Conservation (phyloP, 371 early-diverging fungal genomes). For the Rhizopus delemar region DNA sequence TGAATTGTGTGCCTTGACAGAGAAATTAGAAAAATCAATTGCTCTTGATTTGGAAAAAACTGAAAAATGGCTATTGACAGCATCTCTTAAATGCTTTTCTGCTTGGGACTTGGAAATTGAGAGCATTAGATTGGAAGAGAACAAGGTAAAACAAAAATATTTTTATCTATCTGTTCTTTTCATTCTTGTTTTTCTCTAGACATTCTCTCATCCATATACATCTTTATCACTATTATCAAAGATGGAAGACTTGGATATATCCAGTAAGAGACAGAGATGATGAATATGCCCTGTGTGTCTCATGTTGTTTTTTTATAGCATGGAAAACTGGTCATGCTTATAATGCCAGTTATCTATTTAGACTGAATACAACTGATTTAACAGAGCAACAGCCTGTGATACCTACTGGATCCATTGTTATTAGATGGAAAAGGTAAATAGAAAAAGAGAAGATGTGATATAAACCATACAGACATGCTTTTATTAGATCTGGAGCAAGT, state of each 20-base stretch:
- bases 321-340: constrained; percentile 50
- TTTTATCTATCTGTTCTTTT: not conserved
- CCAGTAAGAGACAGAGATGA: constrained; percentile 9
- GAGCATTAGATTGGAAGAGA: constrained; percentile 33
- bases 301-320: constrained; percentile 4
- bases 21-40: constrained; percentile 24
- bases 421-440: constrained; percentile 47
- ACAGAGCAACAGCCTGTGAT: constrained; percentile 35
- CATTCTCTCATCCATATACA: constrained; percentile 9
- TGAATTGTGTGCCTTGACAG: constrained; percentile 36
- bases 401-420: constrained; percentile 37
- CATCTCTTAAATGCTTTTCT: constrained; percentile 45
- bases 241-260: constrained; percentile 20
- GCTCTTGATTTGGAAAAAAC: constrained; percentile 33
- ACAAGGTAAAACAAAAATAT: constrained; percentile 24
- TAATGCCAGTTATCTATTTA: constrained; percentile 43
- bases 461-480: not conserved
- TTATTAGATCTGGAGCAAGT: constrained; percentile 25
- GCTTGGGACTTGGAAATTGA: constrained; percentile 53
- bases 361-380: constrained; percentile 34
- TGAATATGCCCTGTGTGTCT: no score
- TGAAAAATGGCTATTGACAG: constrained; percentile 43
- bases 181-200: not conserved
- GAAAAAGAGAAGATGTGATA: not conserved
- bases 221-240: constrained; percentile 26